A percentile compares a stretch with the other conserved stretches of the same genome.
Conservation (phyloP, 345 rosid genomes). For the Cardamine resedifolia region DNA sequence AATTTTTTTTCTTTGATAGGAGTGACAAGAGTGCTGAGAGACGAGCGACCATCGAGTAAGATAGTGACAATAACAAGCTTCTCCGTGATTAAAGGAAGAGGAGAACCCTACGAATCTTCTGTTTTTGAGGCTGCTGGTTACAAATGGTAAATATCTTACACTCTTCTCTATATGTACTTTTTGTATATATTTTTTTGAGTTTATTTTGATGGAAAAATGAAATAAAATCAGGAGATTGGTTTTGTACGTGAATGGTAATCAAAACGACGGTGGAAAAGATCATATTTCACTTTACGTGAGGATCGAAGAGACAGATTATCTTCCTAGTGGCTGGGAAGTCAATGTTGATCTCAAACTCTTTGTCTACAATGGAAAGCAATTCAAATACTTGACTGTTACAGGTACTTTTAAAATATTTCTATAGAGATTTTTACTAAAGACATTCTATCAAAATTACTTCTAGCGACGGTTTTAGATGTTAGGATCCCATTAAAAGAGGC, state of each 20-base stretch:
- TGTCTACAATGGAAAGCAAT: conserved; percentile 22
- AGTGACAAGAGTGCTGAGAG: conserved; percentile 24
- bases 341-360: conserved; percentile 38
- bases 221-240: conserved; percentile 35
- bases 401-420: conserved; percentile 17
- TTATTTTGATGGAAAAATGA: not conserved
- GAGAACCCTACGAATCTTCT: conserved; percentile 37
- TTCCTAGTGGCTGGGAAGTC: conserved; percentile 39
- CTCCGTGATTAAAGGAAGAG: conserved; percentile 26
- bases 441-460: not conserved
- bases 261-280: conserved; percentile 23
- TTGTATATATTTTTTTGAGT: not conserved
- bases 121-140: conserved; percentile 43
- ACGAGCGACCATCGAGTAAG: conserved; percentile 38
- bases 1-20: not conserved
- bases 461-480: not conserved
- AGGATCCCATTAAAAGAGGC: not conserved
- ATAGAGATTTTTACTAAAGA: not conserved
- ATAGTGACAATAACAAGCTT: conserved; percentile 40
- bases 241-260: conserved; percentile 42
- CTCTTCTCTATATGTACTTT: not conserved
- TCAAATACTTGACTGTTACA: conserved; percentile 38
- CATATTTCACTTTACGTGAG: conserved; percentile 41
- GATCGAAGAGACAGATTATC: conserved; percentile 25
- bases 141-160: conserved; percentile 36